Evolutionary conservation across 805 yeast species (phyloP).

Genomic region (Suhomyces sp.): DNA sequence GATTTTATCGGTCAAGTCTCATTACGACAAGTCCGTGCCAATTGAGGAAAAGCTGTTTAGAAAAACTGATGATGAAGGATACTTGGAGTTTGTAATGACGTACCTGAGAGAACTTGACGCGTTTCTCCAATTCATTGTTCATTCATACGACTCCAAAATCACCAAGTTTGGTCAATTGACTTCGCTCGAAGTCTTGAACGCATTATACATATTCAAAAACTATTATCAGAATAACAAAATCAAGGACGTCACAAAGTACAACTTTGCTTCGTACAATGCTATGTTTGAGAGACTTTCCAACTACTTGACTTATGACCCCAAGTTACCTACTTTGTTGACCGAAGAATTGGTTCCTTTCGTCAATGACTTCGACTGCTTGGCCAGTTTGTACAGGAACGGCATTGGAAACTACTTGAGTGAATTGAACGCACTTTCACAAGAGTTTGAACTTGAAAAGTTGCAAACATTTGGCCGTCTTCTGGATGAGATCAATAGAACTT

Average conservation of each 20-base stretch:
- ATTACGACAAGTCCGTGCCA: not conserved
- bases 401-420: constrained; percentile 19
- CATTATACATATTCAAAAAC: constrained; percentile 25
- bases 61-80: constrained; percentile 1
- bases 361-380: constrained; percentile 6
- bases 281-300: constrained; percentile 21
- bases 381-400: constrained; percentile 14
- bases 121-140: constrained; percentile 18
- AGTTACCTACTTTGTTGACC: constrained; percentile 19
- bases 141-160: constrained; percentile 21
- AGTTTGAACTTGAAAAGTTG: constrained; percentile 17
- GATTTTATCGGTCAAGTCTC: not conserved
- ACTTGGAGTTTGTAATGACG: constrained; percentile 16
- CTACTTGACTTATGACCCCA: constrained; percentile 11
- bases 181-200: constrained; percentile 22
- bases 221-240: constrained; percentile 16
- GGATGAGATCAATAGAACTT: constrained; percentile 13
- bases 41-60: not conserved
- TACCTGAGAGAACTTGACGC: constrained; percentile 18
- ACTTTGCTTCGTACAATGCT: constrained; percentile 14
- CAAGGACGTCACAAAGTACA: constrained; percentile 13
- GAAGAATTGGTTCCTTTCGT: constrained; percentile 15
- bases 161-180: constrained; percentile 21
- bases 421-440: constrained; percentile 17
- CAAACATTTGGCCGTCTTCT: constrained; percentile 15